These are phyloP conservation scores for Pilatotrama ljubarskyi DNA, from an alignment of 768 basidiomycete genomes.

Conservation along the genomic window DNA sequence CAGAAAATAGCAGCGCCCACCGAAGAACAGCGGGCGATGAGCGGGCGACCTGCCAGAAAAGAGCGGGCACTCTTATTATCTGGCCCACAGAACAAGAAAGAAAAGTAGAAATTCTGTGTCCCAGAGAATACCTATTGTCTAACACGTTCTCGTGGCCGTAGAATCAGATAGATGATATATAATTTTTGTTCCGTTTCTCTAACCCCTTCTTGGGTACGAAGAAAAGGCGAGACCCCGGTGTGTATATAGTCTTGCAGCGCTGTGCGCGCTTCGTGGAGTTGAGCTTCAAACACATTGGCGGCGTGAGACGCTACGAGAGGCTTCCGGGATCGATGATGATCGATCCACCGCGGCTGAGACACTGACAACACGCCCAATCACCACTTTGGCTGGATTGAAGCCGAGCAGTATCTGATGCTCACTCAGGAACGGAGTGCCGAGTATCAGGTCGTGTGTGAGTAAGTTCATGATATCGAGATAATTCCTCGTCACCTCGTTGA, in stretches of 20 bases:
- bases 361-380: background rate
- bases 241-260: conserved; percentile 6
- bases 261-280: background rate
- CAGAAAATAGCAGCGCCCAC: too few relatives aligned
- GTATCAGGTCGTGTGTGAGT: conserved; percentile 24
- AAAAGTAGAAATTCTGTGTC: too few relatives aligned
- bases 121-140: too few relatives aligned
- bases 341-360: background rate
- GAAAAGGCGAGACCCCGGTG: too few relatives aligned
- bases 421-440: conserved; percentile 30
- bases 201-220: too few relatives aligned
- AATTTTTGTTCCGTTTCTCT: too few relatives aligned
- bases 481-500: conserved; percentile 14
- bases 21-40: too few relatives aligned
- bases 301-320: background rate
- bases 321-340: background rate
- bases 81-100: too few relatives aligned
- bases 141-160: too few relatives aligned
- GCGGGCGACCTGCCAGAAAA: too few relatives aligned
- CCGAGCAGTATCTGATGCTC: conserved; percentile 1
- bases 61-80: too few relatives aligned
- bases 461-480: conserved; percentile 27
- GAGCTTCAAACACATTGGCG: background rate
- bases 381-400: conserved; percentile 16
- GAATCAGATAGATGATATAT: too few relatives aligned